Percentiles rank a stretch among this genome's conserved stretches.
These are phyloP conservation scores for Neofusicoccum cordaticola DNA, from an alignment of 2,329 filamentous ascomycete species.

Conservation along the genomic window DNA sequence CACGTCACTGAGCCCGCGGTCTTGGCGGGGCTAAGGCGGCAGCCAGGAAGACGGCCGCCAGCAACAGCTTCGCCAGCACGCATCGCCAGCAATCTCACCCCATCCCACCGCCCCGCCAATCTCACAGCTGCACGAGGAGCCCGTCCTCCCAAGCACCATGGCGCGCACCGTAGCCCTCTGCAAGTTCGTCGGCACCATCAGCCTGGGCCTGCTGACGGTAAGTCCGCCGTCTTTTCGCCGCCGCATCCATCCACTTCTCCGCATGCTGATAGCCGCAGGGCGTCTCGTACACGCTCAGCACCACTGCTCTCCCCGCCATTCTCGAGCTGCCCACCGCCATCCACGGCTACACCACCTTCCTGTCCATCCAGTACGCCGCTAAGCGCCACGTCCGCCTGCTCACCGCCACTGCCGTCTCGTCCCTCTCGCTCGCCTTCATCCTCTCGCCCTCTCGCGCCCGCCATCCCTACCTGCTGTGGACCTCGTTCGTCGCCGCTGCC, in stretches of 20 bases:
- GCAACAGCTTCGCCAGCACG: not conserved
- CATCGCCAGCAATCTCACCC: not conserved
- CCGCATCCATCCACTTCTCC: not conserved
- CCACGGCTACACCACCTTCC: conserved; percentile 67
- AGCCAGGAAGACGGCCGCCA: not conserved
- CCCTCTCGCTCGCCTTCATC: conserved; percentile 73
- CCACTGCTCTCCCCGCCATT: conserved; percentile 74
- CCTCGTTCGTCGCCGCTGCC: conserved; percentile 63
- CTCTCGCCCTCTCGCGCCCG: conserved; percentile 71
- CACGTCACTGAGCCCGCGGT: not conserved
- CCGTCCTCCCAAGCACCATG: conserved; percentile 49
- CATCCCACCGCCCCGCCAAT: not conserved
- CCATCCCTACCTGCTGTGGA: conserved; percentile 91
- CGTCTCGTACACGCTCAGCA: conserved; percentile 79
- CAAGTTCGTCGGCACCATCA: conserved; percentile 92
- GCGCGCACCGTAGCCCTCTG: conserved; percentile 69
- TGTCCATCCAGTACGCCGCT: conserved; percentile 57
- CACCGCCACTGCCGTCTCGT: conserved; percentile 64
- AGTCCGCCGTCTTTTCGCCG: conserved; percentile 33
- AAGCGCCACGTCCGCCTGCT: conserved; percentile 65
- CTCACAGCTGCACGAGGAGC: not conserved
- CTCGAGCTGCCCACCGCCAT: conserved; percentile 75
- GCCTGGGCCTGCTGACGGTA: conserved; percentile 84
- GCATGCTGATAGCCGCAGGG: conserved; percentile 56
- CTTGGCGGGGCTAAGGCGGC: conserved; percentile 3